Conservation (phyloP, 495 filamentous ascomycete genomes). For the Hyaloscypha hepaticicola region DNA sequence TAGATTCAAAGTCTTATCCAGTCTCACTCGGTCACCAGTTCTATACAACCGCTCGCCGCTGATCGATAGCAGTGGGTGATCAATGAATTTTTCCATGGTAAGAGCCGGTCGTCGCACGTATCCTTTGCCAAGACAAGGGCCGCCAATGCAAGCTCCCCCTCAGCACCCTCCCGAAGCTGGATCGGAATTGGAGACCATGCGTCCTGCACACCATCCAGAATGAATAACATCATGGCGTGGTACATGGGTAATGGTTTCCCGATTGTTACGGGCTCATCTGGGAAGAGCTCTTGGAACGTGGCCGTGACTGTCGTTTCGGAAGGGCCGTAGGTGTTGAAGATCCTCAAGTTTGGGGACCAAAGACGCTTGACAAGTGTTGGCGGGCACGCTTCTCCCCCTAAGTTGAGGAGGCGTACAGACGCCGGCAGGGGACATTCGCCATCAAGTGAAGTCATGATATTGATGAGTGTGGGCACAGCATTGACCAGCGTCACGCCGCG, state of each 20-base stretch:
- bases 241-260: background rate
- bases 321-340: slow-evolving; percentile 16
- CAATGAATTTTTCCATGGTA: slow-evolving; percentile 35
- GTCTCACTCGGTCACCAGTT: slow-evolving; percentile 40
- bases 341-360: slow-evolving; percentile 48
- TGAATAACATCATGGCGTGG: background rate
- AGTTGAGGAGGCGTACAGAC: background rate
- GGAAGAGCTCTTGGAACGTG: background rate
- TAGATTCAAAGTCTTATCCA: slow-evolving; percentile 45
- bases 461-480: slow-evolving; percentile 1
- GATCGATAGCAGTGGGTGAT: slow-evolving; percentile 12
- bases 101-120: slow-evolving; percentile 38
- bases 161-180: slow-evolving; percentile 36
- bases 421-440: background rate
- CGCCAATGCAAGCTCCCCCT: slow-evolving; percentile 49
- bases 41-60: slow-evolving; percentile 36
- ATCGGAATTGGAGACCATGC: no score
- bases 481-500: slow-evolving; percentile 1
- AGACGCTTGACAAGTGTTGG: slow-evolving; percentile 48
- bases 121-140: slow-evolving; percentile 41
- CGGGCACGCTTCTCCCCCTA: slow-evolving; percentile 35
- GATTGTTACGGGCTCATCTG: background rate
- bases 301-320: slow-evolving; percentile 7
- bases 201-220: no score
- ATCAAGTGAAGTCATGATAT: slow-evolving; percentile 5